These are phyloP conservation scores for Yueomyces sp. DNA, from an alignment of 805 yeast genomes.

Conservation along the genomic window DNA sequence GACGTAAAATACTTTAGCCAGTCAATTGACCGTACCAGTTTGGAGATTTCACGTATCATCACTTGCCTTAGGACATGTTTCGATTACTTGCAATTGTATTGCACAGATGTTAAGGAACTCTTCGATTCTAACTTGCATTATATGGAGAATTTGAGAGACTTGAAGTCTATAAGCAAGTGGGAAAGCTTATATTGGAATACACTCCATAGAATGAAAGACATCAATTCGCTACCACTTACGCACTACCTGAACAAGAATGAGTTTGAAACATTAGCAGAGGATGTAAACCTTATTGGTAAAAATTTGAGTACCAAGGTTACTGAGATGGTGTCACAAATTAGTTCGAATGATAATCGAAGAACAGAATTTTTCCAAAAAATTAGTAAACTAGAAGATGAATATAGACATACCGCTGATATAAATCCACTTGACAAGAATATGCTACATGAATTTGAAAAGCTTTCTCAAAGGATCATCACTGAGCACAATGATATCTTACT, in stretches of 20 bases:
- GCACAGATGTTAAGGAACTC: slow-evolving; percentile 34
- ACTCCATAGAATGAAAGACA: slow-evolving; percentile 6
- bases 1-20: slow-evolving; percentile 27
- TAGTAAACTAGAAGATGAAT: background rate
- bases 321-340: slow-evolving; percentile 2
- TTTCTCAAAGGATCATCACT: too few relatives aligned
- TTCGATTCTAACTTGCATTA: slow-evolving; percentile 28
- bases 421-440: too few relatives aligned
- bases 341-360: slow-evolving; percentile 9
- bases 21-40: slow-evolving; percentile 15
- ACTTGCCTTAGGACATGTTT: slow-evolving; percentile 34
- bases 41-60: slow-evolving; percentile 30
- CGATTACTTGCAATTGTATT: slow-evolving; percentile 36
- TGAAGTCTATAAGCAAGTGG: slow-evolving; percentile 33
- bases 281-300: too few relatives aligned
- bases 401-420: background rate
- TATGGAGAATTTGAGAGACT: slow-evolving; percentile 27
- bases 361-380: slow-evolving; percentile 2
- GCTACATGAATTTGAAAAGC: too few relatives aligned
- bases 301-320: too few relatives aligned
- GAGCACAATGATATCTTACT: too few relatives aligned
- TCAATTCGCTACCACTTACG: slow-evolving; percentile 4
- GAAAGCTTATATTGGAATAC: slow-evolving; percentile 17
- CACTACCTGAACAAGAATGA: slow-evolving; percentile 7
- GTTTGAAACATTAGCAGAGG: slow-evolving; percentile 1